Evolutionary conservation across 768 basidiomycete genomes (phyloP).

Genomic region (Leucocoprinus sp.): DNA sequence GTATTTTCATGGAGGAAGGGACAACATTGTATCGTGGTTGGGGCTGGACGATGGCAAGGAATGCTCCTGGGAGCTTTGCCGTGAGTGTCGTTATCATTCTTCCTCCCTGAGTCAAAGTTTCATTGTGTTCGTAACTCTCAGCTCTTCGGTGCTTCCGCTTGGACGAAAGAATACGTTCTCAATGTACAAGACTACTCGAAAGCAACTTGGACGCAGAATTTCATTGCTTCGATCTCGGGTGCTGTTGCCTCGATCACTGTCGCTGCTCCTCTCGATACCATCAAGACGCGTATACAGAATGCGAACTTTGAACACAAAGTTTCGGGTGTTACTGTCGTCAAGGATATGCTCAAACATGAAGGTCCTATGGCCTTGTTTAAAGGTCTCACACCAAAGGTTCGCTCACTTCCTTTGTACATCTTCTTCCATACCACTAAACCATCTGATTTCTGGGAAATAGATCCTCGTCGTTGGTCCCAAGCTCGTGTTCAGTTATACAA

Average conservation of each 20-base stretch:
- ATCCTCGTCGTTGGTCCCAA: constrained; percentile 96
- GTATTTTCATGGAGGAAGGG: constrained; percentile 89
- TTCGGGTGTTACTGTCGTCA: constrained; percentile 70
- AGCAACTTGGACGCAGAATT: constrained; percentile 98
- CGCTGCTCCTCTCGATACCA: constrained; percentile 89
- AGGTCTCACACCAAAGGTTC: constrained; percentile 92
- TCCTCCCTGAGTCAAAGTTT: neutral
- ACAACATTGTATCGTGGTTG: constrained; percentile 91
- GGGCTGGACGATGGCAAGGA: constrained; percentile 98
- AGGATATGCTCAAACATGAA: constrained; percentile 82
- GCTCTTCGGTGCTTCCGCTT: constrained; percentile 96
- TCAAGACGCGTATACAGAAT: constrained; percentile 98
- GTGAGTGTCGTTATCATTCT: constrained; percentile 37
- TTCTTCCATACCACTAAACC: neutral
- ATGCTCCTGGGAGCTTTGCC: constrained; percentile 93
- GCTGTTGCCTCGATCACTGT: constrained; percentile 94
- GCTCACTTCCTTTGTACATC: constrained; percentile 19
- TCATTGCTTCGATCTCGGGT: constrained; percentile 89
- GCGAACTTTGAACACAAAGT: constrained; percentile 92
- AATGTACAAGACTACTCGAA: constrained; percentile 83
- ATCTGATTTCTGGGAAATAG: constrained; percentile 28
- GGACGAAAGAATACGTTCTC: constrained; percentile 89
- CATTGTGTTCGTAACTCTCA: constrained; percentile 21
- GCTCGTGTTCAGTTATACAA: constrained; percentile 95
- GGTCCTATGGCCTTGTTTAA: constrained; percentile 86